Base-by-base conservation (phyloP, 1,139 yeast species). In the Hyphopichia fennica region DNA sequence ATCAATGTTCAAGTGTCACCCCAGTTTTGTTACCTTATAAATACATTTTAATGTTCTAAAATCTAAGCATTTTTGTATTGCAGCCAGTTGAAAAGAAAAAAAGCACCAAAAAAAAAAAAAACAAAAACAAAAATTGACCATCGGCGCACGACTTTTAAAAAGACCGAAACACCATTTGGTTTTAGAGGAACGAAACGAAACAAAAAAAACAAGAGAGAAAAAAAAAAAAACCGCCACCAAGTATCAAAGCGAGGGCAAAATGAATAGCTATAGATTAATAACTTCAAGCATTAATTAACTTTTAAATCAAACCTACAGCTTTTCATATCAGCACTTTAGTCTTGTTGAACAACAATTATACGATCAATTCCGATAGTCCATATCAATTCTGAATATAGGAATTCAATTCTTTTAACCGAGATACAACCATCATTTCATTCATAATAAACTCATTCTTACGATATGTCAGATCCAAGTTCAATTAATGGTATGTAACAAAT, bases 401-500 rank as follows among this genome's bases (percentile, higher is more conserved):
- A 20, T 20, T 6, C 9, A 20, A 20, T 20, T 20, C 8, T 20
- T 20, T 20, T 9, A 20, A 20, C 23, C 23, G 23, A 20, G 9
- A 20, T 6, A 9, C 9, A 7, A 7, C 14, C 8, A 27, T n/a
- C 29, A 27, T 11, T 11, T 11, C 4, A 29, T 16, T 29, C 18
- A 29, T 29, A 29, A 27, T n/a, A 27, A n/a, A 5, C 13, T n/a
- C n/a, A 31, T 17, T 9, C 14, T 8, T 16, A 25, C 41, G 47
- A 33, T 43, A 72, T 73, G 79, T 73, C 78, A 20, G 78, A 73
- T 58, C 79, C 79, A 44, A 68, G 74, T 53, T 72, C 78, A 39
- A 70, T 73, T 47, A 73, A 73, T 56, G 79, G 69, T 46, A 48
- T 23, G 51, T 46, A 40, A 8, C 7, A 6, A 28, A 14, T 8